phyloP scores from a whole-genome alignment of 345 rosid species.

The Turnera subulata region DNA sequence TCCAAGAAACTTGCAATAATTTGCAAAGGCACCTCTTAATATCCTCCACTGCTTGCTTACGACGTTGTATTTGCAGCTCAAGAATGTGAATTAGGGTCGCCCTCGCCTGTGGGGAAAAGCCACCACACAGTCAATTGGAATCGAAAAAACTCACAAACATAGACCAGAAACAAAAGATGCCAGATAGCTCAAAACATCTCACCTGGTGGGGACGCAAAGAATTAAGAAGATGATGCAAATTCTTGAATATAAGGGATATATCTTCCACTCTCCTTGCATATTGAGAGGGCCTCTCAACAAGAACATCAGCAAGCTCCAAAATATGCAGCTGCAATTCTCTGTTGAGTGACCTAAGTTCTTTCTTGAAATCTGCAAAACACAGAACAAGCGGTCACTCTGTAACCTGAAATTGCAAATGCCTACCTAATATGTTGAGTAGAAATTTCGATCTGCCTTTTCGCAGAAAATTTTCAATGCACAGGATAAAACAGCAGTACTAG shows the following conservation, averaged over 20 bases:
- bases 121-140: neutral
- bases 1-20: neutral
- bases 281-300: constrained; percentile 93
- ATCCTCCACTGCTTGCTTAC: constrained; percentile 92
- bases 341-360: constrained; percentile 66
- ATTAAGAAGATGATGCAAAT: constrained; percentile 93
- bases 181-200: neutral
- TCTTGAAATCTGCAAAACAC: constrained; percentile 67
- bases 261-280: constrained; percentile 93
- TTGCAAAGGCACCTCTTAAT: constrained; percentile 58
- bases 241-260: constrained; percentile 83
- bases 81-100: constrained; percentile 88
- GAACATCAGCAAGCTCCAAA: constrained; percentile 90
- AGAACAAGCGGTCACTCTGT: neutral
- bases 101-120: constrained; percentile 51
- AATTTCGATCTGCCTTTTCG: no score
- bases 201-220: constrained; percentile 96
- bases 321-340: constrained; percentile 88
- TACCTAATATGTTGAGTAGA: no score
- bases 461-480: no score
- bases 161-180: neutral
- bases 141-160: constrained; percentile 15
- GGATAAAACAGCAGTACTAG: neutral
- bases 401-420: no score
- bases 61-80: constrained; percentile 79